Evolutionary conservation across 1,139 yeast genomes (phyloP).

Genomic region (Hemisphaericaspora lyxosophila): DNA sequence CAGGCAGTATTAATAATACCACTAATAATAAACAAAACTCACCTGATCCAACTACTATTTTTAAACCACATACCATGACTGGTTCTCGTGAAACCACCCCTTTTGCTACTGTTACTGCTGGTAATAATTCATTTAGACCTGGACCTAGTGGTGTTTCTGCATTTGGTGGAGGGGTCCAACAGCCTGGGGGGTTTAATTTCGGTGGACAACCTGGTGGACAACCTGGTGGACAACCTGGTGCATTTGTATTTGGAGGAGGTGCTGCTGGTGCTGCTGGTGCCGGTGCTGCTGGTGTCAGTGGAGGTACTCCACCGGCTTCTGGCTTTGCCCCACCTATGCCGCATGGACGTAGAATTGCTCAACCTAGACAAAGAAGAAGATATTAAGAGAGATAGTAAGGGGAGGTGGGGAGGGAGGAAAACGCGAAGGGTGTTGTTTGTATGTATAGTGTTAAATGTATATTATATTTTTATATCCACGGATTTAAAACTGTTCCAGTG

Average conservation of each 20-base stretch:
- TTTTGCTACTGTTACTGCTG: constrained; percentile 6
- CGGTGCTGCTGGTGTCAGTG: constrained; percentile 1
- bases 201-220: background rate
- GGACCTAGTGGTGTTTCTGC: constrained; percentile 1
- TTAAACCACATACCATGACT: constrained; percentile 11
- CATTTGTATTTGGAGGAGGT: constrained; percentile 1
- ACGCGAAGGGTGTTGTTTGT: background rate
- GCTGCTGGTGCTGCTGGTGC: constrained; percentile 5
- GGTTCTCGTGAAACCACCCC: constrained; percentile 12
- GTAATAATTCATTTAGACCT: background rate
- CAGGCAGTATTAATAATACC: too few relatives aligned
- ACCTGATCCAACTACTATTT: constrained; percentile 30
- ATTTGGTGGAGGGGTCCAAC: background rate
- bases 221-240: background rate
- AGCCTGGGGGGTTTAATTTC: background rate
- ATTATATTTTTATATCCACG: too few relatives aligned
- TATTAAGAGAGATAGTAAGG: background rate
- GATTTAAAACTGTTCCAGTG: too few relatives aligned
- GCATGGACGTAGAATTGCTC: constrained; percentile 28
- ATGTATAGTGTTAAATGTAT: background rate
- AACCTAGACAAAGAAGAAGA: constrained; percentile 31
- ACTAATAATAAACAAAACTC: constrained; percentile 23
- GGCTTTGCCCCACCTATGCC: constrained; percentile 15
- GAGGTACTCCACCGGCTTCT: constrained; percentile 5
- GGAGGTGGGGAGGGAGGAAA: too few relatives aligned